Conservation (phyloP, 306 rosid species). For the Vicia sativa region DNA sequence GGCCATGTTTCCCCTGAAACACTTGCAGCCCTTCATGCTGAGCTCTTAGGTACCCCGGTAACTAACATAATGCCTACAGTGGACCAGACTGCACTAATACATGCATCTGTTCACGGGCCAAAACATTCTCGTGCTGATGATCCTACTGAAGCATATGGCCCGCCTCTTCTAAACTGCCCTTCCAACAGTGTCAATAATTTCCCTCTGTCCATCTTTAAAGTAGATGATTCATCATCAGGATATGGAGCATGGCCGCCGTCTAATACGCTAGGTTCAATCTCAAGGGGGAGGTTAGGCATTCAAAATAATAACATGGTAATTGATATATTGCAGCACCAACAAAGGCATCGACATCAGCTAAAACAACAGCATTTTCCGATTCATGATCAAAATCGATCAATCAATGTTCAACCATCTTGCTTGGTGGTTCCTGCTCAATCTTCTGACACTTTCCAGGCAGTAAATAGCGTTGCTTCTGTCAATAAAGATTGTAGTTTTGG, state of each 20-base stretch:
- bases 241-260: constrained; percentile 57
- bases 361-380: constrained; percentile 16
- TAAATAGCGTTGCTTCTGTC: constrained; percentile 30
- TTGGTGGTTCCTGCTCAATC: constrained; percentile 47
- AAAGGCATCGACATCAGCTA: constrained; percentile 30
- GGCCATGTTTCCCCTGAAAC: constrained; percentile 74
- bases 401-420: constrained; percentile 44
- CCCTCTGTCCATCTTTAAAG: constrained; percentile 48
- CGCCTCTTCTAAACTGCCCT: constrained; percentile 45
- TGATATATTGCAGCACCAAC: constrained; percentile 37
- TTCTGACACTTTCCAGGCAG: constrained; percentile 39
- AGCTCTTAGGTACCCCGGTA: constrained; percentile 57
- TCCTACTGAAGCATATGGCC: constrained; percentile 49
- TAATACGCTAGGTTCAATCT: constrained; percentile 37
- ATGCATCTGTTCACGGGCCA: constrained; percentile 52
- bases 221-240: constrained; percentile 50
- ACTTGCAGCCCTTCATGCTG: constrained; percentile 76
- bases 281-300: constrained; percentile 42
- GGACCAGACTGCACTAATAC: constrained; percentile 61
- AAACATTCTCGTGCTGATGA: constrained; percentile 52
- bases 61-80: constrained; percentile 40
- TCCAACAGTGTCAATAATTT: constrained; percentile 48
- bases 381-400: constrained; percentile 50
- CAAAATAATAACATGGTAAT: constrained; percentile 22
- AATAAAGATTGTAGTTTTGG: constrained; percentile 36